Percentiles rank a stretch among this genome's conserved stretches.
Conservation (phyloP, 805 yeast species). For the Kregervanrija pseudodelftensis region DNA sequence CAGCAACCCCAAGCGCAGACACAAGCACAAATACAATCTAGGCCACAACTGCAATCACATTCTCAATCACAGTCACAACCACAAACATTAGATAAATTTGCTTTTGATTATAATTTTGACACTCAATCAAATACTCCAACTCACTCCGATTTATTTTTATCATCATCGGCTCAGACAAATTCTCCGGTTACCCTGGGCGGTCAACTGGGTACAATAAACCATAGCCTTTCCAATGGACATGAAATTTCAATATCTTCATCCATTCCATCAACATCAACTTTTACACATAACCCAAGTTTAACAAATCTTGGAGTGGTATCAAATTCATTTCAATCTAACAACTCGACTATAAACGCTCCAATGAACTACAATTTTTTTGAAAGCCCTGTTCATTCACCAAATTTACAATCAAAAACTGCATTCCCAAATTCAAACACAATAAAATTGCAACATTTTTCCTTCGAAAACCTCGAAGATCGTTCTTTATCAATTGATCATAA, state of each 20-base stretch:
- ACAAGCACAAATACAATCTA: background rate
- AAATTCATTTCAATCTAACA: too few relatives aligned
- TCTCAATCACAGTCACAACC: background rate
- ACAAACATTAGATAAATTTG: background rate
- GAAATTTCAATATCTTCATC: too few relatives aligned
- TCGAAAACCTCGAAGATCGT: conserved; percentile 7
- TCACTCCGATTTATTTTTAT: conserved; percentile 11
- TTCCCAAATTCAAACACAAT: conserved; percentile 5
- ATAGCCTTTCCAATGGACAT: too few relatives aligned
- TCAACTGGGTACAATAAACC: background rate
- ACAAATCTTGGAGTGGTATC: too few relatives aligned
- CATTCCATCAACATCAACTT: too few relatives aligned
- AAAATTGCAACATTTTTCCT: conserved; percentile 11
- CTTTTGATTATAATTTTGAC: conserved; percentile 1
- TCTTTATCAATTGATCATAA: conserved; percentile 7
- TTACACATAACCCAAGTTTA: too few relatives aligned
- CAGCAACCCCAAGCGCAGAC: background rate
- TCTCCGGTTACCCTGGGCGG: conserved; percentile 8
- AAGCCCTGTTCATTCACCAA: conserved; percentile 19
- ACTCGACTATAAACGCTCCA: too few relatives aligned
- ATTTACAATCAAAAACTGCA: conserved; percentile 3
- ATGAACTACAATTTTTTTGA: conserved; percentile 10
- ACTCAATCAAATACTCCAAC: conserved; percentile 8
- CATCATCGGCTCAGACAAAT: conserved; percentile 8
- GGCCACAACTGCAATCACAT: background rate